Evolutionary conservation across 352 stramenopile species (phyloP).

Genomic region (Phytopythium kandeliae): DNA sequence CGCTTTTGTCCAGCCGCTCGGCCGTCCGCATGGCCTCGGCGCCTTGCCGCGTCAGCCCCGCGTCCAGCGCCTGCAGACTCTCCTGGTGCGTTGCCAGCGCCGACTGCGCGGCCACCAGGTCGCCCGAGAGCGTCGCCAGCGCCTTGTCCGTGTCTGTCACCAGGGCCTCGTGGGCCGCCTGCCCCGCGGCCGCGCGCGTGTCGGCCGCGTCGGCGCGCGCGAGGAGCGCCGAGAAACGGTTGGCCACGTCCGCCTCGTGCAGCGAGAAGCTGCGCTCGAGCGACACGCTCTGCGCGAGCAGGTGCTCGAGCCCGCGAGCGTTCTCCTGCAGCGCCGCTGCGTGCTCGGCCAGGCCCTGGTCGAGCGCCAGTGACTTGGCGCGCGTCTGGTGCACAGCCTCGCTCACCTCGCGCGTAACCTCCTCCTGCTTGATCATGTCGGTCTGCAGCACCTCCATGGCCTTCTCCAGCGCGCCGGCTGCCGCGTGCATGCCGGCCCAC

Average conservation of each 20-base stretch:
- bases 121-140: conserved; percentile 17
- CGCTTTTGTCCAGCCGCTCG: conserved; percentile 20
- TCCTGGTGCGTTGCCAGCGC: conserved; percentile 27
- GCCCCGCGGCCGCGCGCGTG: conserved; percentile 9
- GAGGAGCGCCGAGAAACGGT: conserved; percentile 19
- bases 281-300: conserved; percentile 20
- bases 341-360: conserved; percentile 16
- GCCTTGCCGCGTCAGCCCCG: conserved; percentile 15
- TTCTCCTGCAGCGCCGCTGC: conserved; percentile 15
- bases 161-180: conserved; percentile 19
- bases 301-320: conserved; percentile 24
- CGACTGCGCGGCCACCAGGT: conserved; percentile 23
- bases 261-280: conserved; percentile 15
- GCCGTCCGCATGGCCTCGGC: conserved; percentile 25
- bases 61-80: conserved; percentile 24
- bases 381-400: conserved; percentile 22
- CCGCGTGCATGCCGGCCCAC: conserved; percentile 37
- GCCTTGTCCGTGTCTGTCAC: conserved; percentile 22
- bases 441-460: conserved; percentile 31
- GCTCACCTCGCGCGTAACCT: conserved; percentile 22
- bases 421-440: conserved; percentile 46
- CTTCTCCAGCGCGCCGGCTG: conserved; percentile 30
- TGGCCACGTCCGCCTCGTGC: conserved; percentile 20
- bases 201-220: conserved; percentile 11
- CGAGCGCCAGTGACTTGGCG: conserved; percentile 11